Conservation (phyloP, 139 green algal species). For the Chlorella sp. region DNA sequence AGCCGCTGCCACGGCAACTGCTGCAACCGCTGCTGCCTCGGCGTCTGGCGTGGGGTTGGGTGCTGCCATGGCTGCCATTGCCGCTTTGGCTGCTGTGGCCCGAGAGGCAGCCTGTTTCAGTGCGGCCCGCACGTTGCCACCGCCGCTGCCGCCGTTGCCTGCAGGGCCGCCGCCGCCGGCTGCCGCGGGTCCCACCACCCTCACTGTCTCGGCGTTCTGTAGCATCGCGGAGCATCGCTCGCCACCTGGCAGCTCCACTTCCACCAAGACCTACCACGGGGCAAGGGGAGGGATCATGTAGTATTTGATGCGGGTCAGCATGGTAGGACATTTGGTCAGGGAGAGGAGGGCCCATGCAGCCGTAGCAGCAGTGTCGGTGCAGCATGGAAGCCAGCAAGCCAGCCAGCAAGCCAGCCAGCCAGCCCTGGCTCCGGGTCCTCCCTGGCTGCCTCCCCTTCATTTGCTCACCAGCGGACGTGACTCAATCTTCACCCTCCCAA, state of each 20-base stretch:
- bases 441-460: background rate
- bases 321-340: too few relatives aligned
- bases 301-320: too few relatives aligned
- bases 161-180: background rate
- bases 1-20: background rate
- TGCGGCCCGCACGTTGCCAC: background rate
- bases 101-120: too few relatives aligned
- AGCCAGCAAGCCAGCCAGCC: background rate
- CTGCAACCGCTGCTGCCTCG: background rate
- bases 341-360: too few relatives aligned
- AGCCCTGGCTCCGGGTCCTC: too few relatives aligned
- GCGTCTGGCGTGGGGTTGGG: background rate
- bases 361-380: too few relatives aligned
- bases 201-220: slow-evolving; percentile 95
- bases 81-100: background rate
- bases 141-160: too few relatives aligned
- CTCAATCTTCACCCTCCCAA: slow-evolving; percentile 87
- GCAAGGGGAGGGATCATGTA: background rate
- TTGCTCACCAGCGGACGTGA: slow-evolving; percentile 70
- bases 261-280: slow-evolving; percentile 70
- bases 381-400: too few relatives aligned
- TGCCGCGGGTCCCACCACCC: slow-evolving; percentile 67
- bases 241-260: slow-evolving; percentile 63
- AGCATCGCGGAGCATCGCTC: slow-evolving; percentile 58
- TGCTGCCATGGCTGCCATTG: background rate